Conservation (phyloP, 2,329 filamentous ascomycete species). For the Immersiporthe knoxdaviesiana region DNA sequence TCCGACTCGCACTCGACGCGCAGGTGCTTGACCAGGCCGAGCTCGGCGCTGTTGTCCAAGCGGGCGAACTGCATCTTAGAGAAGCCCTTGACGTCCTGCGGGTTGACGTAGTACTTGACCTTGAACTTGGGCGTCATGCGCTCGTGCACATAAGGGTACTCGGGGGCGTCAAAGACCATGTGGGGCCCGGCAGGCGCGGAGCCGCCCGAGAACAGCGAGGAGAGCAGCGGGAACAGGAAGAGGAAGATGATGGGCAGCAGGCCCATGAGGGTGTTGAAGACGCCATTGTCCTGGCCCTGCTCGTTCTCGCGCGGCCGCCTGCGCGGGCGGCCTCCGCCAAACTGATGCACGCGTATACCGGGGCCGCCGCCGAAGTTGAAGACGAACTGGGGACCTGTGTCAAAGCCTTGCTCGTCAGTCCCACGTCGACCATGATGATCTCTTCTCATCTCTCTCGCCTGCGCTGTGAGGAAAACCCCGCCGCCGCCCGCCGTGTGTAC, state of each 20-base stretch:
- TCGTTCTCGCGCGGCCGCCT: constrained; percentile 71
- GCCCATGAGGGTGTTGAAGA: constrained; percentile 66
- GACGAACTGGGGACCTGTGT: constrained; percentile 83
- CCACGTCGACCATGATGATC: constrained; percentile 26
- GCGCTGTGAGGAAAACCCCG: too few species aligned
- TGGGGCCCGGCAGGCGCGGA: constrained; percentile 62
- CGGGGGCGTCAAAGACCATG: constrained; percentile 75
- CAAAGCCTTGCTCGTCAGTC: constrained; percentile 55
- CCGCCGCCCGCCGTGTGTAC: constrained; percentile 1
- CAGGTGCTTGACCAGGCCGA: constrained; percentile 69
- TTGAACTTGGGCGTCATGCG: constrained; percentile 72
- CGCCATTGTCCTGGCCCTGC: constrained; percentile 53
- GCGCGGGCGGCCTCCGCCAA: constrained; percentile 79
- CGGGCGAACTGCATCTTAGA: constrained; percentile 69
- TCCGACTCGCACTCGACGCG: constrained; percentile 77
- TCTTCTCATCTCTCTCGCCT: neutral
- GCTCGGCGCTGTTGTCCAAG: constrained; percentile 79
- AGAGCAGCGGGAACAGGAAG: constrained; percentile 82
- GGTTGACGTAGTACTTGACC: constrained; percentile 85
- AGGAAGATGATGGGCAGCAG: constrained; percentile 87
- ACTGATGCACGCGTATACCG: constrained; percentile 92
- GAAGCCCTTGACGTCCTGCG: constrained; percentile 73
- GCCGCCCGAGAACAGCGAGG: constrained; percentile 71
- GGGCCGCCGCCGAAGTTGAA: constrained; percentile 94
- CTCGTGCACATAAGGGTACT: constrained; percentile 72